Evolutionary conservation across 2,329 filamentous ascomycete genomes (phyloP).

Genomic region (Apiospora arundinis): DNA sequence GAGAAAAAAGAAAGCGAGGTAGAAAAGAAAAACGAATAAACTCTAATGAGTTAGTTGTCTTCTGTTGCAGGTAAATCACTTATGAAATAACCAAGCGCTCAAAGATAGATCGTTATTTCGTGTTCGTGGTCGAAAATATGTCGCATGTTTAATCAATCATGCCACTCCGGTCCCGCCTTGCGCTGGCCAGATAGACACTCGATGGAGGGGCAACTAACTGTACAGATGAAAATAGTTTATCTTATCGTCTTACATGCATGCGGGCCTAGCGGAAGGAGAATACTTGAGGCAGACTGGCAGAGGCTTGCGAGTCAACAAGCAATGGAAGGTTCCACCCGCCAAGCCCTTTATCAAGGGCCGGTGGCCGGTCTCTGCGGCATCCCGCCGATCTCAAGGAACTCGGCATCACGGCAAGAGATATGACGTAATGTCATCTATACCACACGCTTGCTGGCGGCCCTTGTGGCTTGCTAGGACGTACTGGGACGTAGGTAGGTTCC

Average conservation of each 20-base stretch:
- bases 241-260: conserved; percentile 24
- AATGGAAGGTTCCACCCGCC: neutral
- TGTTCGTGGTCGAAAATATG: conserved; percentile 4
- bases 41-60: neutral
- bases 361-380: neutral
- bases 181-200: neutral
- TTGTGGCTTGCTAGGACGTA: neutral
- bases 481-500: neutral
- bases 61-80: neutral
- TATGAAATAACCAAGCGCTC: neutral
- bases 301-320: neutral
- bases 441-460: neutral
- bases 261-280: neutral
- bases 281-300: neutral
- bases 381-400: neutral
- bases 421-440: conserved; percentile 5
- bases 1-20: neutral
- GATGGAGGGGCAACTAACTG: conserved; percentile 24
- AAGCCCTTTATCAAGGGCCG: neutral
- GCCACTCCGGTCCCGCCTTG: conserved; percentile 5
- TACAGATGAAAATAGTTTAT: conserved; percentile 22
- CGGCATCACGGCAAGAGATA: neutral
- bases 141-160: conserved; percentile 12
- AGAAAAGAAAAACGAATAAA: neutral
- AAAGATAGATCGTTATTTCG: neutral